phyloP scores from a whole-genome alignment of 805 yeast species.

The Lipomyces sp. region DNA sequence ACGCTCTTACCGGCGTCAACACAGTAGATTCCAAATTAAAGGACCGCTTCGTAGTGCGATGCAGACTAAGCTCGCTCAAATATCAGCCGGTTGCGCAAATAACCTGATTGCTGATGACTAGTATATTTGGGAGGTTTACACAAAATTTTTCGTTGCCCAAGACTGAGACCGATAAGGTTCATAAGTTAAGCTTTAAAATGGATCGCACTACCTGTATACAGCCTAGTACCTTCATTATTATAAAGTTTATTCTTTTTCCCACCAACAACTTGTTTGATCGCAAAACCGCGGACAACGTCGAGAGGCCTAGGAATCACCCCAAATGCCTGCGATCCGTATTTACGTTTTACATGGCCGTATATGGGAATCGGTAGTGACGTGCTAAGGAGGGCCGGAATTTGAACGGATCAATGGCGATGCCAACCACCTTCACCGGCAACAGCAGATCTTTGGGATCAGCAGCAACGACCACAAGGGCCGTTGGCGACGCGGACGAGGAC shows the following conservation, averaged over 20 bases:
- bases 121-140: not conserved
- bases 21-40: not conserved
- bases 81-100: not conserved
- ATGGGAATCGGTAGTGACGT: conserved; percentile 9
- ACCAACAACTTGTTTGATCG: not conserved
- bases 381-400: not conserved
- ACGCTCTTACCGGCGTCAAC: not conserved
- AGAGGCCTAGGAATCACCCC: not conserved
- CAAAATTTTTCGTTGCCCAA: not conserved
- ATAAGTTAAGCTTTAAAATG: not conserved
- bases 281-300: too few relatives aligned
- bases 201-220: not conserved
- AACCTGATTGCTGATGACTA: not conserved
- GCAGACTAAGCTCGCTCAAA: not conserved
- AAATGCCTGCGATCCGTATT: not conserved
- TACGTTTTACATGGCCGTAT: conserved; percentile 10
- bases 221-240: not conserved
- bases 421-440: not conserved
- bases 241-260: not conserved
- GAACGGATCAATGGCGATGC: conserved; percentile 11
- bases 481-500: conserved; percentile 6
- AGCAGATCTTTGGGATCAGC: not conserved
- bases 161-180: not conserved
- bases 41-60: not conserved
- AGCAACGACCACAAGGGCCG: not conserved